Evolutionary conservation across 345 rosid genomes (phyloP), one percentile per base, ranked within the genome.

Genomic region (Xanthoceras sorbifolium): DNA sequence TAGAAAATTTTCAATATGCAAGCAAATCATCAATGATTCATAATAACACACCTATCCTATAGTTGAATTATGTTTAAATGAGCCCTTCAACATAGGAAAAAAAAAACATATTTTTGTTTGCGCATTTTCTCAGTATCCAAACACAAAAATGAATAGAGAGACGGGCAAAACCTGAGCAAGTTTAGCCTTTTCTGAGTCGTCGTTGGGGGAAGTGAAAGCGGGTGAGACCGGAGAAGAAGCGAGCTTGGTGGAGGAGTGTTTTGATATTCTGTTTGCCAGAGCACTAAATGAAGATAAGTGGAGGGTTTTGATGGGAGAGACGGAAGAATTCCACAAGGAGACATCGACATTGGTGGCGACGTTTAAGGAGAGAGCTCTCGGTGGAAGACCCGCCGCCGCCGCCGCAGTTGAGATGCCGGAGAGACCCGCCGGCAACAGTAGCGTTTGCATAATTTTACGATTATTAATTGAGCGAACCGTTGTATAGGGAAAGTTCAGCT

Each of bases 121-220:
- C 40, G 12, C 69, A 62, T 44, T 71, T 8, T 57, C 36, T 32
- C 17, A 15, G 25, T 18, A 69, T 22, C 28, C 38, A 73, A 71
- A 66, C 68, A 25, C 17, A 12, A 42, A 73, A 62, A 77, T 44
- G 12, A 40, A 59, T 11, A 31, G 6, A 74, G 46, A 62, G 15
- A 76, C 0, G 15, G 59, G 65, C 67, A 57, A 69, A 44, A 90
- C 97, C 97, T 89, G 94, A 64, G 94, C 94, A 73, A 92, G 93
- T 25, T 88, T 90, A 48, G 91, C 91, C 69, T 72, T 90, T 38
- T 90, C 97, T 9, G 82, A 57, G 22, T 92, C 97, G 74, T 79
- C 84, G 60, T 69, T 79, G 59, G 73, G 65, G 28, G 91, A 75
- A 50, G 82, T 69, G 59, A 80, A 88, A 79, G 82, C 3, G 29